phyloP scores from a whole-genome alignment of 2,329 filamentous ascomycete species.

The Colletotrichum acutatum region DNA sequence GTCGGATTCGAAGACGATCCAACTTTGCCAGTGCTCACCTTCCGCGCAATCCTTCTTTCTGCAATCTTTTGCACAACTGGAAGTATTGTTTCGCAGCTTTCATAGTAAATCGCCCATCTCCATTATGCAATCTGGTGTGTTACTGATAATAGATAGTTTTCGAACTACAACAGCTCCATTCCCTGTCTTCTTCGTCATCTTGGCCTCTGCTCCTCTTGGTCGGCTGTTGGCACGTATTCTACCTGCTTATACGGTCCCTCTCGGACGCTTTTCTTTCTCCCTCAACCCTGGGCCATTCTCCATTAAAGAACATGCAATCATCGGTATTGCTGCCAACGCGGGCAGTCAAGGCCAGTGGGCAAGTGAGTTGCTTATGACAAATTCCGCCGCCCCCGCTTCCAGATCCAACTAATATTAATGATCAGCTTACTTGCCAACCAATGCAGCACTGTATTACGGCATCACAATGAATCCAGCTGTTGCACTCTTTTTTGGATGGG shows the following conservation, averaged over 20 bases:
- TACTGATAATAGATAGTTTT: slow-evolving; percentile 61
- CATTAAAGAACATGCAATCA: slow-evolving; percentile 67
- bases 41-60: slow-evolving; percentile 69
- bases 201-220: slow-evolving; percentile 66
- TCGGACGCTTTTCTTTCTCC: slow-evolving; percentile 60
- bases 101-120: background rate
- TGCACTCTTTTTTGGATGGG: slow-evolving; percentile 69
- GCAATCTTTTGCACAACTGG: slow-evolving; percentile 21
- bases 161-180: slow-evolving; percentile 68
- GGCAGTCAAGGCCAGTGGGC: slow-evolving; percentile 33
- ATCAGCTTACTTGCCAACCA: slow-evolving; percentile 36
- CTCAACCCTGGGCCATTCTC: slow-evolving; percentile 68
- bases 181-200: slow-evolving; percentile 71
- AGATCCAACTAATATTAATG: background rate
- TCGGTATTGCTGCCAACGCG: slow-evolving; percentile 61
- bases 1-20: slow-evolving; percentile 69
- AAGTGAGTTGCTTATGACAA: background rate
- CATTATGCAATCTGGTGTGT: too few species aligned
- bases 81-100: slow-evolving; percentile 23
- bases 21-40: slow-evolving; percentile 65
- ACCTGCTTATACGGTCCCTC: slow-evolving; percentile 58
- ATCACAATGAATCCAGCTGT: slow-evolving; percentile 62
- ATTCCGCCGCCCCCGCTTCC: fast-evolving
- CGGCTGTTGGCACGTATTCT: slow-evolving; percentile 62
- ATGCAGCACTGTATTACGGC: slow-evolving; percentile 68